Percentiles rank a stretch among this genome's conserved stretches.
These are phyloP conservation scores for Colletotrichum lentis DNA, from an alignment of 2,329 filamentous ascomycete species.

Conservation along the genomic window DNA sequence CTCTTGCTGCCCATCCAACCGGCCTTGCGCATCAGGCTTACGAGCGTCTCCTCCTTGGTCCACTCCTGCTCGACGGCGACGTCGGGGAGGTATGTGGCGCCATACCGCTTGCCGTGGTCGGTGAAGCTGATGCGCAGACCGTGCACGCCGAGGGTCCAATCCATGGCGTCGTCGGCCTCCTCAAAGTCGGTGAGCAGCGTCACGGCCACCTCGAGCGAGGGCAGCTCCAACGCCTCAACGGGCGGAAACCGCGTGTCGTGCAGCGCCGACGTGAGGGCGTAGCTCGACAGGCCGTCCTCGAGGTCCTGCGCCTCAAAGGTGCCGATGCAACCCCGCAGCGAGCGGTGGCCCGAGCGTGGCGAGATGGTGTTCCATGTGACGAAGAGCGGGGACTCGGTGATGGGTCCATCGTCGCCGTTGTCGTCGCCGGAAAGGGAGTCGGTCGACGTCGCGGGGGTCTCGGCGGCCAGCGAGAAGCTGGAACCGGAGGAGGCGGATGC, in stretches of 20 bases:
- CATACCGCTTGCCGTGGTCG: constrained; percentile 76
- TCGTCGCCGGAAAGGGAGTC: constrained; percentile 48
- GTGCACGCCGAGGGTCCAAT: constrained; percentile 88
- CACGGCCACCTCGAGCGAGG: constrained; percentile 70
- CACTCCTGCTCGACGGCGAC: constrained; percentile 93
- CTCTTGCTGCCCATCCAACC: constrained; percentile 86
- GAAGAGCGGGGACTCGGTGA: constrained; percentile 77
- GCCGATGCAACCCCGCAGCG: constrained; percentile 92
- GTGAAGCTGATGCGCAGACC: constrained; percentile 87
- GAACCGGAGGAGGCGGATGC: constrained; percentile 49
- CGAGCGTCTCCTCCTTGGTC: constrained; percentile 89
- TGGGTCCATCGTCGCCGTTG: constrained; percentile 42
- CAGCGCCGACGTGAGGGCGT: constrained; percentile 81
- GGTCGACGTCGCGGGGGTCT: constrained; percentile 56
- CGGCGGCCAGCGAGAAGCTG: constrained; percentile 50
- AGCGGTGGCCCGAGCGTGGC: constrained; percentile 62
- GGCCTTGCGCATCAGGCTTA: constrained; percentile 92
- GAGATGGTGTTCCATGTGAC: constrained; percentile 91
- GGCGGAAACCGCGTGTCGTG: constrained; percentile 70
- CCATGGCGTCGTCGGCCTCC: constrained; percentile 73
- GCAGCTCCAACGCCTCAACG: constrained; percentile 62
- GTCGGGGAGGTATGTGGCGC: constrained; percentile 90
- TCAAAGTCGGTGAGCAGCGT: constrained; percentile 90
- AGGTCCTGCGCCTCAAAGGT: constrained; percentile 86
- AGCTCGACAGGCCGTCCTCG: constrained; percentile 75